Percentiles rank a stretch among this genome's conserved stretches.
Conservation (phyloP, 2,329 filamentous ascomycete species). For the Exserohilum rostratum region DNA sequence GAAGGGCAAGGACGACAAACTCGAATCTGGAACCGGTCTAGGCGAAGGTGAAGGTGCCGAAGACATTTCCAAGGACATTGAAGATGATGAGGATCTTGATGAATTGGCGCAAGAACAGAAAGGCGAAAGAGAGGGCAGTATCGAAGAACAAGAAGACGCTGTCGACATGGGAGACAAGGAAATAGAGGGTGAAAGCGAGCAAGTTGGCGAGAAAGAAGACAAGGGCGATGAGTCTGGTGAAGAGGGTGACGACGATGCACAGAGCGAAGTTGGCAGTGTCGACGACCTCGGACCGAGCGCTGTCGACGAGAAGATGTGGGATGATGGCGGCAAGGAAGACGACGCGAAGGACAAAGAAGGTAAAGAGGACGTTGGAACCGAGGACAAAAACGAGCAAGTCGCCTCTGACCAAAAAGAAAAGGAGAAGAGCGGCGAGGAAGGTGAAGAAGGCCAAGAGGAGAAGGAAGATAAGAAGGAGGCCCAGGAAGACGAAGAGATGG, state of each 20-base stretch:
- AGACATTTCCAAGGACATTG: constrained; percentile 96
- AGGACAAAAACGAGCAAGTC: constrained; percentile 54
- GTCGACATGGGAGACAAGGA: constrained; percentile 94
- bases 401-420: constrained; percentile 57
- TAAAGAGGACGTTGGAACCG: constrained; percentile 61
- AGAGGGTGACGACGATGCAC: constrained; percentile 67
- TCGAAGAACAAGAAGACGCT: constrained; percentile 81
- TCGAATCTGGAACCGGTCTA: constrained; percentile 90
- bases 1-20: constrained; percentile 73
- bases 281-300: constrained; percentile 88
- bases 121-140: constrained; percentile 63
- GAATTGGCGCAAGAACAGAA: constrained; percentile 88
- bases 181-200: constrained; percentile 82
- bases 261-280: constrained; percentile 89
- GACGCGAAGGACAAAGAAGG: constrained; percentile 82
- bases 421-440: constrained; percentile 61
- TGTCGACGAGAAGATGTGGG: constrained; percentile 99
- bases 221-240: constrained; percentile 61
- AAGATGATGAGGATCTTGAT: constrained; percentile 88
- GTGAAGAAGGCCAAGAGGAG: constrained; percentile 63
- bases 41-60: constrained; percentile 95
- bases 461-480: constrained; percentile 67
- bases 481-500: constrained; percentile 59
- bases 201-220: constrained; percentile 59
- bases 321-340: constrained; percentile 78